Base-by-base conservation (phyloP, 2,329 filamentous ascomycete genomes). In the Cladorrhinum sp. region DNA sequence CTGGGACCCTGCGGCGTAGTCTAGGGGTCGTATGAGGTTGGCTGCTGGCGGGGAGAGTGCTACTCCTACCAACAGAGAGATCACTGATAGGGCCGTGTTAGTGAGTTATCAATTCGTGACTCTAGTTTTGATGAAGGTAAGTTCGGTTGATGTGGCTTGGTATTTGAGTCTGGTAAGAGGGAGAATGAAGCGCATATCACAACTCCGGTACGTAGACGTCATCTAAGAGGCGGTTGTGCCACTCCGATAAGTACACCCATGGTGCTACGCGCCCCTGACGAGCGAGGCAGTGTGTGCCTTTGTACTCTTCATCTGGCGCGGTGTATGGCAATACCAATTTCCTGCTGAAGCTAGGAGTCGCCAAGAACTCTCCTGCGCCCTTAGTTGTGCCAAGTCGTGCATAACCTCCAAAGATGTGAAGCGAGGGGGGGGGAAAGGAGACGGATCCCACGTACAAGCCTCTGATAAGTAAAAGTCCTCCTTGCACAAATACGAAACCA, bases 401-500 rank as follows among this genome's bases (percentile, higher is more conserved):
- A n/a, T n/a, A n/a, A n/a, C n/a, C n/a, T n/a, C n/a, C n/a, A 13
- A 13, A 32, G 7, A 38, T 8, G 10, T 27, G 22, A 41, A 32
- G 29, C 25, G 22, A 54, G 18, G 16, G 41, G 41, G 41, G 27
- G 3, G 32, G 23, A 36, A 24, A 20, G 3, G 10, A 23, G 29
- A 23, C 52, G 18, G 29, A 38, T 55, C 13, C 38, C 29, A 85
- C 89, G 73, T 79, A 93, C 91, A 79, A 57, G 93, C 91, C 82
- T 97, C 93, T 1, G 92, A 96, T 1, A 97, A 82, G 72, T 96
- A 96, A 71, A 91, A 93, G 60, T 86, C 89, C 76, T 96, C 93
- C 72, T 97, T 96, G 71, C 91, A 82, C 18, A 96, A 82, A 71
- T 92, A 96, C 0, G 92, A 96, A 0, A 97, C 91, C 49, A 97